These are phyloP conservation scores for Globisporangium rhizosaccharum DNA, from an alignment of 352 stramenopile species.

Conservation along the genomic window DNA sequence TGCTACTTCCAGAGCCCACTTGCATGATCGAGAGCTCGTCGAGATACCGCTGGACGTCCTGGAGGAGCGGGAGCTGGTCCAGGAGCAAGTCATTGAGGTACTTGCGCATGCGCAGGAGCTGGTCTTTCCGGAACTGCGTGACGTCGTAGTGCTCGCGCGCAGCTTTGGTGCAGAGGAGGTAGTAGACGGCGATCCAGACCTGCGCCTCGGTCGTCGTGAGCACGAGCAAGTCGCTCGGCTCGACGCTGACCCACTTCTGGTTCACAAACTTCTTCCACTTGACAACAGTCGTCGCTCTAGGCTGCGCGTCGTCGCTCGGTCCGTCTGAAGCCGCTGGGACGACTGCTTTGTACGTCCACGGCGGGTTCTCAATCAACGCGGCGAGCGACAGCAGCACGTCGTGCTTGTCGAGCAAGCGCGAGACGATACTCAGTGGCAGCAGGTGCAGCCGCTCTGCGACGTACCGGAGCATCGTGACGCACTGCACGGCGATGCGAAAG, in stretches of 20 bases:
- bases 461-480: slow-evolving; percentile 87
- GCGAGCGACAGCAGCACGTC: slow-evolving; percentile 91
- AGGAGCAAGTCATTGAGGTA: slow-evolving; percentile 94
- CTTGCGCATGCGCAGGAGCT: slow-evolving; percentile 91
- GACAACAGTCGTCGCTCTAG: slow-evolving; percentile 10
- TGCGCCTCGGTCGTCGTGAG: slow-evolving; percentile 93
- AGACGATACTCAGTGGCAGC: slow-evolving; percentile 85
- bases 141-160: slow-evolving; percentile 92
- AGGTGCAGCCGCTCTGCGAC: slow-evolving; percentile 86
- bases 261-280: slow-evolving; percentile 92
- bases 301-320: background rate
- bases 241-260: slow-evolving; percentile 89
- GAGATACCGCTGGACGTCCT: slow-evolving; percentile 91
- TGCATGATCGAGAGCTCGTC: slow-evolving; percentile 94
- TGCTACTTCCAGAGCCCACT: slow-evolving; percentile 23
- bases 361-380: slow-evolving; percentile 93
- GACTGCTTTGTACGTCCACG: slow-evolving; percentile 88
- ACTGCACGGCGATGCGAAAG: slow-evolving; percentile 81
- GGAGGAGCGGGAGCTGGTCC: slow-evolving; percentile 94
- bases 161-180: slow-evolving; percentile 90
- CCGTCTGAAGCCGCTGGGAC: background rate
- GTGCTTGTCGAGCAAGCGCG: slow-evolving; percentile 94
- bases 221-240: slow-evolving; percentile 84
- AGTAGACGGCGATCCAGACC: slow-evolving; percentile 93
- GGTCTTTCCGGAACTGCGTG: slow-evolving; percentile 91